Base-by-base conservation (phyloP, 2,329 filamentous ascomycete genomes). In the Parafenestella ontariensis region DNA sequence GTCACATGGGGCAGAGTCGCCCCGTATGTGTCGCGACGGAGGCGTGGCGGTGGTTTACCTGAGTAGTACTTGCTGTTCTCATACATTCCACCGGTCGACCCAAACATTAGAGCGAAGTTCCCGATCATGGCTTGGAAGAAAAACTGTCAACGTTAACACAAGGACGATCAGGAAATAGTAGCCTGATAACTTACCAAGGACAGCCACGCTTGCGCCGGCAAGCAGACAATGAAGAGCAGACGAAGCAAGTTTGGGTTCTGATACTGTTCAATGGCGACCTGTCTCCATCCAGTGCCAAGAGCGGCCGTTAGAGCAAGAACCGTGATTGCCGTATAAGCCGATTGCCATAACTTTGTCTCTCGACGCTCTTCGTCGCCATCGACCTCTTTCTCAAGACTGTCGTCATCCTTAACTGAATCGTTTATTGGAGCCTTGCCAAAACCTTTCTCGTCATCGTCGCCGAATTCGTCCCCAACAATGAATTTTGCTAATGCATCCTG, bases 11-110 rank as follows among this genome's bases (percentile, higher is more conserved):
- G 89, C 15, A 93, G 80, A 70, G 44, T 47, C 1, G 76, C 78
- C 75, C 43, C 89, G 81, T 54, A 58, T 4, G 54, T 58, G 46
- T 70, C 64, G 18, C 83, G 83, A 1, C 88, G 87, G 8, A 88
- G 82, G n/a, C 69, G 62, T n/a, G 55, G 57, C 1, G 71, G 69
- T 9, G 66, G 49, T 24, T 82, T 80, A 1, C 89, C 91, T 0
- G 91, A 94, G 77, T 89, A 95, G 79, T 88, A 94, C 73, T 89
- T 90, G 68, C 89, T 92, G 81, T 95, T 95, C 66, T 83, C 78
- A 28, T 82, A 85, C 73, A 94, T 82, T 70, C 93, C 89, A 43
- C 84, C 83, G 52, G 92, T 85, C 0, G 91, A 90, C 5, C 91
- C 91, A 53, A 93, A 85, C 79, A 94, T 91, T 68, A 82, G 73